Base-by-base conservation (phyloP, 495 filamentous ascomycete species). In the Xylaria acuta region DNA sequence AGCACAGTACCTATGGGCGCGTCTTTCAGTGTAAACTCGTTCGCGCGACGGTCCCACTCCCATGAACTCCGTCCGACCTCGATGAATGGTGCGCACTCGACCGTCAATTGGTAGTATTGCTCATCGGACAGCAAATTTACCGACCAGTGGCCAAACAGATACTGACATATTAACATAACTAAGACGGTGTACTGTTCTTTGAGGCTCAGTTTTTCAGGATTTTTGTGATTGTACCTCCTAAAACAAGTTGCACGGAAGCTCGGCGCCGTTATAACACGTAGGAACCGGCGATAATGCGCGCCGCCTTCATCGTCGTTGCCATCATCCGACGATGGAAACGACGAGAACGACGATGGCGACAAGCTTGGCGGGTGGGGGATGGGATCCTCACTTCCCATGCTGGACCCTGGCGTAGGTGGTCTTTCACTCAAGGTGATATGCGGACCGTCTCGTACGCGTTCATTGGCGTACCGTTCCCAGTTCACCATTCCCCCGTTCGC, bases 401-500 rank as follows among this genome's bases (percentile, higher is more conserved):
- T 62, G 9, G 16, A 30, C 32, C 9, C 34, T 58, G 43, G 47
- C 12, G 36, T 38, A 41, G 45, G 49, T 38, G 64, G 40, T 34
- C 41, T 65, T n/a, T 72, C 54, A 45, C 41, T 32, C 22, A 73
- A 9, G 12, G 69, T 70, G 34, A 76, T 73, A 25, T 73, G 72
- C 30, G 74, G 74, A 38, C 76, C 74, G 27, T 64, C 36, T 53
- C 70, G 30, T 8, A 47, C 69, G 16, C 71, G 71, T 58, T 56
- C 68, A 1, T 36, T 27, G 16, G 69, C 71, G 27, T 70, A 63
- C 25, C 22, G 30, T 43, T 56, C 59, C 73, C 75, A 73, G 1
- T 11, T 40, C 16, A 38, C 51, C 51, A 36, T 59, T 7, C 75
- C 51, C 30, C 66, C 62, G 14, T 14, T 32, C 14, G 41, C 36